A percentile compares a stretch with the other conserved stretches of the same genome.
These are phyloP conservation scores for Prunus armeniaca DNA, from an alignment of 306 rosid genomes.

Conservation along the genomic window DNA sequence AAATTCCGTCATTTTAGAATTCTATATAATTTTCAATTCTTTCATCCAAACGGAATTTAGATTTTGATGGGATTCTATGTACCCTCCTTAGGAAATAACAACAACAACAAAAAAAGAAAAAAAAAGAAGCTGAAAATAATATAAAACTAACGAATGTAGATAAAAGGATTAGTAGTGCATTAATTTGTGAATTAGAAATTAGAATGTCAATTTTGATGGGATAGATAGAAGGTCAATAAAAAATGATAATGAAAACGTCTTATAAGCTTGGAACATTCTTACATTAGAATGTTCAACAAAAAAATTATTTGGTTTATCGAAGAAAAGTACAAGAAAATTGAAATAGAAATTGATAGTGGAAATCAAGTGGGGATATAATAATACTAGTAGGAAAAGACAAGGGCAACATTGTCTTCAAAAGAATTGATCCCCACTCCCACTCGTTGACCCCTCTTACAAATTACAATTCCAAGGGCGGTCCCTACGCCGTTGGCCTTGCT, in stretches of 20 bases:
- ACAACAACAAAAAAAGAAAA: no score
- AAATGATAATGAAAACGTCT: conserved; percentile 10
- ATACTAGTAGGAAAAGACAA: conserved; percentile 24
- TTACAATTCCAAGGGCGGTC: conserved; percentile 75
- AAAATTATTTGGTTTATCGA: conserved; percentile 8
- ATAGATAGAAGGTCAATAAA: neutral
- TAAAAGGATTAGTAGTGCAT: neutral
- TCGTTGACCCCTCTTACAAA: conserved; percentile 64
- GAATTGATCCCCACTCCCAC: neutral
- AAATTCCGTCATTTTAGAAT: no score
- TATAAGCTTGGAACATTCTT: conserved; percentile 20
- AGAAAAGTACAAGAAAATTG: neutral
- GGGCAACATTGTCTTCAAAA: conserved; percentile 44
- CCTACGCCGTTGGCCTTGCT: conserved; percentile 87
- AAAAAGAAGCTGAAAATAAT: no score
- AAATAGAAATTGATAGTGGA: conserved; percentile 7
- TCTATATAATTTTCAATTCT: no score
- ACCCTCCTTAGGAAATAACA: no score
- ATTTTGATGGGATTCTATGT: no score
- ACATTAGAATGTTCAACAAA: conserved; percentile 14
- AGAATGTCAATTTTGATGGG: neutral
- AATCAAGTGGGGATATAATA: conserved; percentile 17
- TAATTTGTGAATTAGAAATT: neutral
- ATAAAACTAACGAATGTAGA: no score
- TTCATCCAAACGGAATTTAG: no score